These are phyloP conservation scores for Anthracocystis panici-leucophaei DNA, from an alignment of 1,284 basidiomycete species.

Conservation along the genomic window DNA sequence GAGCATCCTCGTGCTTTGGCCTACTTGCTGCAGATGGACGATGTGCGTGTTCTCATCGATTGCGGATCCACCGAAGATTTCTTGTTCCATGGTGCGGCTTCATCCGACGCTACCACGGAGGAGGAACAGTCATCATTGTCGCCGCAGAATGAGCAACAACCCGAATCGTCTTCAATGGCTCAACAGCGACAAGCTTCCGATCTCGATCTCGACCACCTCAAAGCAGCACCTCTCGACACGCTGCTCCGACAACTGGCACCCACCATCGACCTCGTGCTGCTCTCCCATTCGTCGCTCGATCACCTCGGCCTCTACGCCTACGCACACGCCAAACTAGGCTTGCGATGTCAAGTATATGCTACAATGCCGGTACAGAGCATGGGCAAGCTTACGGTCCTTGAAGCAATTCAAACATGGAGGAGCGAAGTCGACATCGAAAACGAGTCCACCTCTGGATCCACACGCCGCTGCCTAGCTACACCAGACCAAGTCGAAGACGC, in stretches of 20 bases:
- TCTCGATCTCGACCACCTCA: constrained; percentile 34
- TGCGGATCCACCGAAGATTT: constrained; percentile 76
- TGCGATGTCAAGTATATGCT: constrained; percentile 92
- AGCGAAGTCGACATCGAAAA: constrained; percentile 59
- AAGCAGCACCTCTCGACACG: constrained; percentile 45
- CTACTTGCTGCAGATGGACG: constrained; percentile 93
- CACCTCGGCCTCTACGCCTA: constrained; percentile 92
- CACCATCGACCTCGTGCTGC: constrained; percentile 83
- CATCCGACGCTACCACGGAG: background rate
- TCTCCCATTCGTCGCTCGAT: constrained; percentile 91
- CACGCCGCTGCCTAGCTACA: constrained; percentile 76
- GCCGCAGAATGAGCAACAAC: constrained; percentile 1
- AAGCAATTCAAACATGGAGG: constrained; percentile 61
- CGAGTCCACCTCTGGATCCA: constrained; percentile 6
- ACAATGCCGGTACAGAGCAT: constrained; percentile 96
- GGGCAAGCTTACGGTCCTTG: constrained; percentile 81
- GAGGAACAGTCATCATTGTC: constrained; percentile 1
- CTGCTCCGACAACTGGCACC: constrained; percentile 73
- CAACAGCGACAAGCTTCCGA: constrained; percentile 33
- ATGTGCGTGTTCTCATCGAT: constrained; percentile 91
- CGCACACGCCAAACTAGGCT: constrained; percentile 85
- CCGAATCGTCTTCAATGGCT: constrained; percentile 49
- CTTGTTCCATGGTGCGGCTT: constrained; percentile 35
- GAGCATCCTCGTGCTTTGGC: constrained; percentile 64
- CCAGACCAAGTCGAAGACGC: constrained; percentile 90